These are phyloP conservation scores for Syzygium oleosum DNA, from an alignment of 345 rosid species.

Conservation along the genomic window DNA sequence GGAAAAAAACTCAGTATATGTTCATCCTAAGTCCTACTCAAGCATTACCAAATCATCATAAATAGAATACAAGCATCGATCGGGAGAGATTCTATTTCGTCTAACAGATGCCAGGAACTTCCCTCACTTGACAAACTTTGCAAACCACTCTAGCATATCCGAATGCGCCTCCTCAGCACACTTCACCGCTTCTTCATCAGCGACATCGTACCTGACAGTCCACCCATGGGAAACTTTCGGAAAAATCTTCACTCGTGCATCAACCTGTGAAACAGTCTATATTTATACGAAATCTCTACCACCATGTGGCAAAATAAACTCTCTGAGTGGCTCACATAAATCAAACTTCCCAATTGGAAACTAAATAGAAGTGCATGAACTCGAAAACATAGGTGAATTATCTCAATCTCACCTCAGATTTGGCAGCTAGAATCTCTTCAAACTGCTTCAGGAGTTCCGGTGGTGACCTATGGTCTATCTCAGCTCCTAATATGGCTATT, in stretches of 20 bases:
- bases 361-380: not conserved
- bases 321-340: not conserved
- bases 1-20: not conserved
- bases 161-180: conserved; percentile 61
- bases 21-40: not conserved
- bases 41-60: not conserved
- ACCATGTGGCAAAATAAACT: not conserved
- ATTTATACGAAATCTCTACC: conserved; percentile 18
- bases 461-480: conserved; percentile 30
- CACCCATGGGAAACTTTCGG: conserved; percentile 64
- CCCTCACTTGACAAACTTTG: conserved; percentile 42
- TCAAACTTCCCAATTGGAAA: not conserved
- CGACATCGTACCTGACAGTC: conserved; percentile 48
- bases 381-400: not conserved
- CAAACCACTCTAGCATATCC: conserved; percentile 53
- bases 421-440: conserved; percentile 27
- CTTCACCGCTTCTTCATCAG: conserved; percentile 41
- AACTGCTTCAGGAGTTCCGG: conserved; percentile 40
- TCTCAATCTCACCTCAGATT: conserved; percentile 38
- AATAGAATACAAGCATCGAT: not conserved
- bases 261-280: conserved; percentile 54
- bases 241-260: conserved; percentile 55
- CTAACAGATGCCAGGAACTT: not conserved
- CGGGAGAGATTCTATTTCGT: not conserved
- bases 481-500: conserved; percentile 37